Conservation (phyloP, 31 red algal species). For the Porphyra umbilicalis region DNA sequence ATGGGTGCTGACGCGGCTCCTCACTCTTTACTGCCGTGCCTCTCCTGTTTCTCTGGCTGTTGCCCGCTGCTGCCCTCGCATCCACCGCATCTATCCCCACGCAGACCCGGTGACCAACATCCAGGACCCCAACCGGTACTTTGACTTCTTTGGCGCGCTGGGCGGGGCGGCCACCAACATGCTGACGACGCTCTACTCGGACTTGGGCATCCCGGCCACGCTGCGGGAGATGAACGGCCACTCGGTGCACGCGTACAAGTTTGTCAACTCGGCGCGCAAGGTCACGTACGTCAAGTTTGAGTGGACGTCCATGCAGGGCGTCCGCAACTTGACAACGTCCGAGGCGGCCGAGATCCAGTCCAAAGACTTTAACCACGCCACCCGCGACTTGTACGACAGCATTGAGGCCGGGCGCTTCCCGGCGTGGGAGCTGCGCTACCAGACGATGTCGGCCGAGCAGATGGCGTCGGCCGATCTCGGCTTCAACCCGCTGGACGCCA, state of each 20-base stretch:
- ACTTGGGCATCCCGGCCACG: conserved; percentile 58
- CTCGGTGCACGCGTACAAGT: conserved; percentile 64
- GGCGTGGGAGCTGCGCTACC: conserved; percentile 41
- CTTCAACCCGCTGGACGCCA: conserved; percentile 75
- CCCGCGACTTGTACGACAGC: conserved; percentile 42
- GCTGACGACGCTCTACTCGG: conserved; percentile 53
- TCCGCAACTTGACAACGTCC: conserved; percentile 33
- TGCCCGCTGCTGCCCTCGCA: no score
- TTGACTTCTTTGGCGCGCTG: conserved; percentile 71
- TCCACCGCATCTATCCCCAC: no score
- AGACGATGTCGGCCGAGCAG: conserved; percentile 22
- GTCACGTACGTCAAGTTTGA: conserved; percentile 76
- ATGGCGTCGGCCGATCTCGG: conserved; percentile 41
- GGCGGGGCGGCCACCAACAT: conserved; percentile 53
- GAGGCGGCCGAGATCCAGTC: conserved; percentile 32
- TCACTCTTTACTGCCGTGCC: not conserved
- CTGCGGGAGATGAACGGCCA: conserved; percentile 80
- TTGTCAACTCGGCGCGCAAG: conserved; percentile 39
- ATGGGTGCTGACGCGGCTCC: not conserved
- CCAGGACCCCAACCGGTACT: conserved; percentile 62
- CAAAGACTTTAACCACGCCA: conserved; percentile 57
- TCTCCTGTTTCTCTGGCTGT: not conserved
- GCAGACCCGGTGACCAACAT: conserved; percentile 64
- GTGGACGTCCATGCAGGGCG: conserved; percentile 46
- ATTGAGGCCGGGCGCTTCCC: conserved; percentile 42